These are phyloP conservation scores for Exophiala aquamarina DNA, from an alignment of 2,329 filamentous ascomycete genomes.

Conservation along the genomic window DNA sequence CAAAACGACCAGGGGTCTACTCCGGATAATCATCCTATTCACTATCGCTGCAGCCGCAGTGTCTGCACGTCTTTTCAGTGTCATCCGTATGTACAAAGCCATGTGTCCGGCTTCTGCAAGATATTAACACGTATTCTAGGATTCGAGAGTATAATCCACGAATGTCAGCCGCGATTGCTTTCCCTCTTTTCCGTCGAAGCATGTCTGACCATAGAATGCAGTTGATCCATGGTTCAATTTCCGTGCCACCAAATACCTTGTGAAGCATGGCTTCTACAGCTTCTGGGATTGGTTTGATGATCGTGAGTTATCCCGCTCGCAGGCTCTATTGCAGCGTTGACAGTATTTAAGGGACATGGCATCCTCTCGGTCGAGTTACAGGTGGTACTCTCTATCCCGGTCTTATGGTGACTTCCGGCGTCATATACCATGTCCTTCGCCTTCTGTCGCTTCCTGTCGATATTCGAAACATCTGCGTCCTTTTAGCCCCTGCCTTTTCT, in stretches of 20 bases:
- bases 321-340: neutral
- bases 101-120: neutral
- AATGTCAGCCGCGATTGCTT: constrained; percentile 69
- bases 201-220: constrained; percentile 44
- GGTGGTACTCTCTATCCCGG: constrained; percentile 98
- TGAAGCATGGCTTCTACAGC: constrained; percentile 94
- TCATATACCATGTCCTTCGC: constrained; percentile 91
- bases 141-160: constrained; percentile 99
- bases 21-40: constrained; percentile 85
- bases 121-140: constrained; percentile 49
- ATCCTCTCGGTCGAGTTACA: constrained; percentile 95
- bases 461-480: constrained; percentile 97
- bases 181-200: constrained; percentile 7
- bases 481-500: constrained; percentile 91
- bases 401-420: constrained; percentile 97
- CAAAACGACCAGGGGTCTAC: constrained; percentile 77
- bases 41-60: constrained; percentile 90
- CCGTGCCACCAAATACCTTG: constrained; percentile 94
- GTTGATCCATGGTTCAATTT: constrained; percentile 99
- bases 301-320: constrained; percentile 56
- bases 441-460: constrained; percentile 89
- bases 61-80: constrained; percentile 92
- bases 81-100: constrained; percentile 74
- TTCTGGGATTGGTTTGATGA: constrained; percentile 99
- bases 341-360: constrained; percentile 74